These are phyloP conservation scores for Allium fistulosum DNA, from an alignment of 106 monocot species.

Conservation along the genomic window DNA sequence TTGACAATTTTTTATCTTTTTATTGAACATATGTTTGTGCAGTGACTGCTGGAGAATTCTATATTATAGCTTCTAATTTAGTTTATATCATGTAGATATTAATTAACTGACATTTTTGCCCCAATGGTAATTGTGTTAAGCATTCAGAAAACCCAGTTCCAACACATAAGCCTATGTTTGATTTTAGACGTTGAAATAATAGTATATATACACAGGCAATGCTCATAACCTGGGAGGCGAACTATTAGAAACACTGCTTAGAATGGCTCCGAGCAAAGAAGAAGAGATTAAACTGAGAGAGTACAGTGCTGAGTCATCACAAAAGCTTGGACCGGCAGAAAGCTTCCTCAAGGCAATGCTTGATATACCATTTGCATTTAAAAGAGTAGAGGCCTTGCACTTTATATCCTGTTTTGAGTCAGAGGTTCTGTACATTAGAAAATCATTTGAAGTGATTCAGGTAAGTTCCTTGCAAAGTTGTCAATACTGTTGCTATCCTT, in stretches of 20 bases:
- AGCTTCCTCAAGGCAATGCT: conserved; percentile 57
- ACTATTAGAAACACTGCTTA: conserved; percentile 58
- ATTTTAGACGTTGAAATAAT: no score
- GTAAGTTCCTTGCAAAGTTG: conserved; percentile 5
- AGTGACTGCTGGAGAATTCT: no score
- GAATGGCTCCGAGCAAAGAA: conserved; percentile 63
- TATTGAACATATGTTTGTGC: no score
- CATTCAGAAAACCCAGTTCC: no score
- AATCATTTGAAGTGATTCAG: conserved; percentile 62
- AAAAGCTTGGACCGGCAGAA: conserved; percentile 54
- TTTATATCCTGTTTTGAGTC: conserved; percentile 54
- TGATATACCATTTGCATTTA: conserved; percentile 58
- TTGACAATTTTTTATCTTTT: no score
- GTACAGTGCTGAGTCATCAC: conserved; percentile 39
- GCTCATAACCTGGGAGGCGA: conserved; percentile 44
- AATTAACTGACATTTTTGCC: no score
- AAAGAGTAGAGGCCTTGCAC: conserved; percentile 60
- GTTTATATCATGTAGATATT: no score
- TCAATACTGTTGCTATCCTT: no score
- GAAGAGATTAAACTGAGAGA: conserved; percentile 57
- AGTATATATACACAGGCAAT: conserved; percentile 33
- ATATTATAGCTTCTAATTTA: no score
- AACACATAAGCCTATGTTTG: no score
- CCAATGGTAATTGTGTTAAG: no score
- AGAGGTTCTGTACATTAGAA: conserved; percentile 42